Evolutionary conservation across 106 monocot genomes (phyloP), one percentile per base, ranked within the genome.

Genomic region (Acanthochlamys bracteata): DNA sequence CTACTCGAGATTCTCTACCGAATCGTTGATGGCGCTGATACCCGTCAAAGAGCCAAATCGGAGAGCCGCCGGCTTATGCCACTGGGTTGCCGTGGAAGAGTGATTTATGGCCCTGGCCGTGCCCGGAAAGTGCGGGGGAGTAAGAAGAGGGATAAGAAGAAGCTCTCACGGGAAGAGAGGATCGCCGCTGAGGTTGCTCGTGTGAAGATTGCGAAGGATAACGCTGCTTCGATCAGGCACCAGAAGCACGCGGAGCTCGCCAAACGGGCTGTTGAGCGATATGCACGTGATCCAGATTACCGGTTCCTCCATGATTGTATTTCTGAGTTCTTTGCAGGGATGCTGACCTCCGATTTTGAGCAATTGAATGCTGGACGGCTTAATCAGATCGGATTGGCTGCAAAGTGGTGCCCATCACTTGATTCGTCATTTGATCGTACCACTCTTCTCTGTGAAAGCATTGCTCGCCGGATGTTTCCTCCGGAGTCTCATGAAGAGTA

Each of bases 331-430:
- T 89, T 89, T 61, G 77, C 88, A 0, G 63, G 39, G 6, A 53
- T 76, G 7, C 66, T 89, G 13, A 25, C 55, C 66, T 69, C 71
- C 14, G 88, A 89, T 52, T 24, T 76, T 21, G 60, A 69, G 41
- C 67, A 64, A 17, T 75, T 82, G 63, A 51, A 40, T 11, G 60
- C 69, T 4, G 84, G 76, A 16, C 21, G 70, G 16, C 13, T 66
- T 57, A 12, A 46, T 3, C 43, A 71, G 11, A 56, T 89, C 49
- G 73, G 76, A 19, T 75, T 89, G 40, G 89, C 78, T 10, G 80
- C 84, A 10, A 89, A 89, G 55, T 84, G 89, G 89, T 89, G 89
- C 73, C 89, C 89, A 7, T 79, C 89, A 8, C 75, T 81, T 12
- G 68, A 86, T 40, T 73, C 75, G 15, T 78, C 72, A 62, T 86